These are phyloP conservation scores for Cryptococcus sp. DNA, from an alignment of 1,284 basidiomycete genomes.

Conservation along the genomic window DNA sequence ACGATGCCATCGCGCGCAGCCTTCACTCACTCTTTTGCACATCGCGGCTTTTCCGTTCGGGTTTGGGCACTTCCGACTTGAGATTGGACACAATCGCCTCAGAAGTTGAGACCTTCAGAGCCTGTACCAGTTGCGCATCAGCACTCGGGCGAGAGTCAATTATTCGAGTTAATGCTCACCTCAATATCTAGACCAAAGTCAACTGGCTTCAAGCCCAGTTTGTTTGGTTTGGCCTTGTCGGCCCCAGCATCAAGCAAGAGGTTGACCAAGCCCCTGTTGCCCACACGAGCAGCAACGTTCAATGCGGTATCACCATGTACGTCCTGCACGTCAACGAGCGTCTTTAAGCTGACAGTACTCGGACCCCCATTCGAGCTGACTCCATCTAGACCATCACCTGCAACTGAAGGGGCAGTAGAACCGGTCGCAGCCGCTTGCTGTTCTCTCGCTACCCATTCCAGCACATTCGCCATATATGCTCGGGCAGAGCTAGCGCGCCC, in stretches of 20 bases:
- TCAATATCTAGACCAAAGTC: slow-evolving; percentile 93
- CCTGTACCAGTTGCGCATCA: slow-evolving; percentile 24
- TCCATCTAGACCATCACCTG: slow-evolving; percentile 1
- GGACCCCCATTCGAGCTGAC: not conserved
- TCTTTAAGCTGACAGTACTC: slow-evolving; percentile 59
- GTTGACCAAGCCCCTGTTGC: slow-evolving; percentile 83
- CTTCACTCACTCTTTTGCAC: slow-evolving; percentile 70
- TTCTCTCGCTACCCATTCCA: slow-evolving; percentile 57
- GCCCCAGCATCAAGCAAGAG: slow-evolving; percentile 87
- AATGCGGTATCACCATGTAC: slow-evolving; percentile 95
- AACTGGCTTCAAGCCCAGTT: slow-evolving; percentile 84
- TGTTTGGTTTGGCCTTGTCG: slow-evolving; percentile 87
- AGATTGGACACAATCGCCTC: slow-evolving; percentile 74
- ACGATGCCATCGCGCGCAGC: slow-evolving; percentile 5
- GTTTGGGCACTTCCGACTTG: slow-evolving; percentile 67
- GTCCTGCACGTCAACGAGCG: slow-evolving; percentile 88
- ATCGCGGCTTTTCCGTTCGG: slow-evolving; percentile 84
- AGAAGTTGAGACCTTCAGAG: slow-evolving; percentile 61
- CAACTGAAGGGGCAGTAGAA: not conserved
- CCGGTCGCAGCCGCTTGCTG: slow-evolving; percentile 57
- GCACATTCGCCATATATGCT: slow-evolving; percentile 89
- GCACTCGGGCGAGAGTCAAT: not conserved
- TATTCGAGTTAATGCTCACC: slow-evolving; percentile 56
- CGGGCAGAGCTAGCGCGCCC: slow-evolving; percentile 80
- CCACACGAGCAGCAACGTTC: slow-evolving; percentile 91